A percentile compares a stretch with the other conserved stretches of the same genome.
Conservation (phyloP, 2,329 filamentous ascomycete genomes). For the Microcyclospora tardicrescens region DNA sequence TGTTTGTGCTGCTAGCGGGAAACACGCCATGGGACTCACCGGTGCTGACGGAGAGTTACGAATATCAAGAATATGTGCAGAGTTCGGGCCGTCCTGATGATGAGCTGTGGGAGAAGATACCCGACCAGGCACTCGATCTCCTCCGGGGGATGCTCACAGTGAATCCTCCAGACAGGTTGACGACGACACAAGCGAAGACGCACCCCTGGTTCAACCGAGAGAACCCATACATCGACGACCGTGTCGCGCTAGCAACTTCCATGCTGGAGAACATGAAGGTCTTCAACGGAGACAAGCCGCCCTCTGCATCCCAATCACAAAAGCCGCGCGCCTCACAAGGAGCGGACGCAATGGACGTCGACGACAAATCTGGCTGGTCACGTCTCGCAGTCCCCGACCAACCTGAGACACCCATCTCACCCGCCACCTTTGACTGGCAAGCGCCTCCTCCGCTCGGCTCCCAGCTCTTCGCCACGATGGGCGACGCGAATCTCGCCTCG, state of each 20-base stretch:
- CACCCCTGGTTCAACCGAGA: constrained; percentile 89
- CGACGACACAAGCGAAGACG: constrained; percentile 70
- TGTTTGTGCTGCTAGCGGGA: constrained; percentile 87
- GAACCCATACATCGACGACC: constrained; percentile 61
- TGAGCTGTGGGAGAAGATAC: constrained; percentile 71
- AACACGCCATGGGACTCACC: constrained; percentile 98
- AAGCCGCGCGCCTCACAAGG: constrained; percentile 26
- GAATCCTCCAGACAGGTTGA: constrained; percentile 61
- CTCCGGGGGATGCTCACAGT: constrained; percentile 88
- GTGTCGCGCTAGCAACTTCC: constrained; percentile 74
- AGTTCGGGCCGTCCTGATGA: constrained; percentile 69
- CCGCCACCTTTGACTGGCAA: constrained; percentile 74
- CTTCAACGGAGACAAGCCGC: constrained; percentile 55
- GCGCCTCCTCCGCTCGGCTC: constrained; percentile 39
- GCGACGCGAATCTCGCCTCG: constrained; percentile 8
- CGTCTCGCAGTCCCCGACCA: constrained; percentile 58
- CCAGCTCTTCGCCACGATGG: constrained; percentile 18
- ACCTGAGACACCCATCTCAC: constrained; percentile 62
- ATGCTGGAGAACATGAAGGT: constrained; percentile 89
- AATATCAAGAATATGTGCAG: constrained; percentile 76
- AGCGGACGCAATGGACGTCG: constrained; percentile 53
- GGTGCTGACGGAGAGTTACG: constrained; percentile 62
- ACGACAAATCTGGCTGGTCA: constrained; percentile 31
- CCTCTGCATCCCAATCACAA: constrained; percentile 34
- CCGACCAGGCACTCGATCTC: constrained; percentile 61